Evolutionary conservation across 805 yeast genomes (phyloP).

Genomic region (Yarrowia sp.): DNA sequence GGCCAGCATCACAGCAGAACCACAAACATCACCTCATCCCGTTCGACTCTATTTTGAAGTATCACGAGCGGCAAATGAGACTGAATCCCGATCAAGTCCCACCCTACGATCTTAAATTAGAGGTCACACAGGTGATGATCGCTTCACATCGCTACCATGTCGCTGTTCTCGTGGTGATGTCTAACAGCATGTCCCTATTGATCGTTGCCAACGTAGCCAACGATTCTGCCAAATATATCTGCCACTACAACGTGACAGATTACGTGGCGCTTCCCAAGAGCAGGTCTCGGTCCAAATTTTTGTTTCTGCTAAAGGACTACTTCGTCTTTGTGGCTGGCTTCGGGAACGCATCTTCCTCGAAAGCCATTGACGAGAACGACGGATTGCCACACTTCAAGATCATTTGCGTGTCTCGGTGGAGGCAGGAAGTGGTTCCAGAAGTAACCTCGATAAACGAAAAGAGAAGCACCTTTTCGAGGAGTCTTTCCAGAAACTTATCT

Average conservation of each 20-base stretch:
- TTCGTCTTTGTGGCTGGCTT: slow-evolving; percentile 2
- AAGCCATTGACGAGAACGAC: not conserved
- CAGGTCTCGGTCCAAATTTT: slow-evolving; percentile 1
- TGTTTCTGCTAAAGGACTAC: not conserved
- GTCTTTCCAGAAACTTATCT: not conserved
- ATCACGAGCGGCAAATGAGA: not conserved
- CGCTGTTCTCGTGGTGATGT: not conserved
- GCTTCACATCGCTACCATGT: not conserved
- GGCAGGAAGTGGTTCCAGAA: slow-evolving; percentile 9
- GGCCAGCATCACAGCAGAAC: not conserved
- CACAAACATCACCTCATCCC: not conserved
- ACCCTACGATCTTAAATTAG: not conserved
- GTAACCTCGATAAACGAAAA: not conserved
- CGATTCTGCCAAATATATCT: not conserved
- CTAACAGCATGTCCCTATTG: not conserved
- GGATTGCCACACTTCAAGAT: slow-evolving; percentile 12
- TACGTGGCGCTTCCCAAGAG: not conserved
- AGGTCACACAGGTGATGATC: not conserved
- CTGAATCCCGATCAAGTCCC: not conserved
- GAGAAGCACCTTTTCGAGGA: not conserved
- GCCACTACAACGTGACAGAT: slow-evolving; percentile 3
- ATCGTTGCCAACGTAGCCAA: not conserved
- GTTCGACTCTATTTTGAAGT: not conserved
- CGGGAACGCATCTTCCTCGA: not conserved
- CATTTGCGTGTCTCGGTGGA: not conserved